phyloP scores from a whole-genome alignment of 345 rosid genomes.

The Schrenkiella parvula region DNA sequence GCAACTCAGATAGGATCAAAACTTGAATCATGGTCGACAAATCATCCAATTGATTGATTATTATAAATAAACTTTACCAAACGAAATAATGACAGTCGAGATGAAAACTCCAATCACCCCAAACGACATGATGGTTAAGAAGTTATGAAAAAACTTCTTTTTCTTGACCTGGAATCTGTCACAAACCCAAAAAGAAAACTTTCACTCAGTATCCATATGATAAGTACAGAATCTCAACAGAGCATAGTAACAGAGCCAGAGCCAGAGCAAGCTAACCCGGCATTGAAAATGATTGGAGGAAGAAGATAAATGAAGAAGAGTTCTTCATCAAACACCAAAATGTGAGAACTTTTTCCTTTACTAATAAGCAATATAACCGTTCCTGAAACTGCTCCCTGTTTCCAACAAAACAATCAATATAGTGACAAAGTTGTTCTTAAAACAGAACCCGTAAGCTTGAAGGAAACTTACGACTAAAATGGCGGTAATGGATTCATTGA shows the following conservation, averaged over 20 bases:
- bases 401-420: neutral
- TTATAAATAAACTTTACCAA: constrained; percentile 38
- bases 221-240: neutral
- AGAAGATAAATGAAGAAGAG: constrained; percentile 91
- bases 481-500: constrained; percentile 89
- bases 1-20: neutral
- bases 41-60: neutral
- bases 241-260: neutral
- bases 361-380: constrained; percentile 49
- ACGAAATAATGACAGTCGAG: constrained; percentile 52
- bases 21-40: neutral
- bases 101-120: constrained; percentile 81
- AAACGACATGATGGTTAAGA: constrained; percentile 72
- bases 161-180: constrained; percentile 92
- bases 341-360: constrained; percentile 77
- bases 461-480: constrained; percentile 52
- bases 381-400: constrained; percentile 67
- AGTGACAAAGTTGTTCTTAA: neutral
- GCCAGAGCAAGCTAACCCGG: constrained; percentile 54
- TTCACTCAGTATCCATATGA: neutral
- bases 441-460: neutral
- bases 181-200: neutral
- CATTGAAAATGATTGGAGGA: constrained; percentile 95
- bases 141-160: constrained; percentile 84
- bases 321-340: constrained; percentile 69